Evolutionary conservation across 176 grass and related monocot genomes (phyloP).

Genomic region (Areca catechu): DNA sequence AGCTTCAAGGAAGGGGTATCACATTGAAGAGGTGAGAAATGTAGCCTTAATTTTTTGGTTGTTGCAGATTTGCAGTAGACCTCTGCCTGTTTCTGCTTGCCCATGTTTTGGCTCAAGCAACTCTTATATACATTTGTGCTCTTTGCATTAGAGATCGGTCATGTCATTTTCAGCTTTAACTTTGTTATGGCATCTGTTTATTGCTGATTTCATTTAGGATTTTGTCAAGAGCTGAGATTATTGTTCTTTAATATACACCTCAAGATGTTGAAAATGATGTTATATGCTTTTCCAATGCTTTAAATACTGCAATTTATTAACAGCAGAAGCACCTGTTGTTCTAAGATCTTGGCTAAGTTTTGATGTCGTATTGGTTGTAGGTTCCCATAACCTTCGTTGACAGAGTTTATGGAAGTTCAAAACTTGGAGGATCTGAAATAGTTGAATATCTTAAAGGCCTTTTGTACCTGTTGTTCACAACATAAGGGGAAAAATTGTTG

Average conservation of each 20-base stretch:
- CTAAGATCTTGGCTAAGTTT: neutral
- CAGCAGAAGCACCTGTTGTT: no score
- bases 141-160: no score
- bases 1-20: constrained; percentile 83
- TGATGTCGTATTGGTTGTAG: constrained; percentile 25
- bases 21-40: constrained; percentile 54
- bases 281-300: no score
- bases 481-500: constrained; percentile 12
- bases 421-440: constrained; percentile 97
- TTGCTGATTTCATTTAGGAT: no score
- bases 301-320: no score
- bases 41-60: neutral
- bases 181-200: no score
- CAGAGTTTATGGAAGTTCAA: constrained; percentile 85
- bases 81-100: neutral
- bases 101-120: no score
- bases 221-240: neutral
- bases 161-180: no score
- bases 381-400: constrained; percentile 96
- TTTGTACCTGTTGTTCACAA: constrained; percentile 70
- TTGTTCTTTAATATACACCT: neutral
- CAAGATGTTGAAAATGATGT: no score
- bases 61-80: neutral
- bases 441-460: constrained; percentile 90
- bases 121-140: no score